phyloP scores from a whole-genome alignment of 768 basidiomycete genomes.

The Candolleomyces aberdarensis region DNA sequence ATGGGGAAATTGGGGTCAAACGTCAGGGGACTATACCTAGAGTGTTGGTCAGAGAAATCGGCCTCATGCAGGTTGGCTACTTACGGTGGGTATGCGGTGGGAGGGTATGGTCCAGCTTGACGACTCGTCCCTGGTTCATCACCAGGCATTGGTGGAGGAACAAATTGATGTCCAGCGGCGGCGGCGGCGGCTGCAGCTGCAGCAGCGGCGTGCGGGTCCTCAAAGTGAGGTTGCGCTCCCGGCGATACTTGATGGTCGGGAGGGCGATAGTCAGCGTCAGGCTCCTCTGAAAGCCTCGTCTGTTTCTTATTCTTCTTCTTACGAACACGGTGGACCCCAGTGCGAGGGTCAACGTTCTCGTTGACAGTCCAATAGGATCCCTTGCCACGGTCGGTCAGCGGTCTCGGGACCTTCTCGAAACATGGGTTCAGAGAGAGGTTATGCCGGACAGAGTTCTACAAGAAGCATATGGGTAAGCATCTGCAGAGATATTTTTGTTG shows the following conservation, averaged over 20 bases:
- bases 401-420: constrained; percentile 90
- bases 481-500: constrained; percentile 24
- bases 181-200: constrained; percentile 7
- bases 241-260: constrained; percentile 30
- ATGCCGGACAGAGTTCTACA: constrained; percentile 86
- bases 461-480: constrained; percentile 22
- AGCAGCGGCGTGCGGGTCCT: constrained; percentile 43
- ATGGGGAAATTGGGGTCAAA: constrained; percentile 74
- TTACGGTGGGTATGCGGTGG: constrained; percentile 55
- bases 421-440: constrained; percentile 89
- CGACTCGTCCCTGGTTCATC: constrained; percentile 62
- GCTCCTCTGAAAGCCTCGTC: constrained; percentile 52
- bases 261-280: constrained; percentile 64
- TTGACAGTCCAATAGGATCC: constrained; percentile 93
- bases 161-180: constrained; percentile 34
- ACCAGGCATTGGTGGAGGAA: constrained; percentile 51
- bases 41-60: constrained; percentile 3
- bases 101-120: constrained; percentile 54
- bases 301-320: constrained; percentile 77
- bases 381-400: constrained; percentile 86
- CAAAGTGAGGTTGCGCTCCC: constrained; percentile 32
- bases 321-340: constrained; percentile 83
- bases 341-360: constrained; percentile 84
- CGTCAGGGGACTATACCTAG: constrained; percentile 33
- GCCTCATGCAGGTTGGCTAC: constrained; percentile 20